phyloP scores from a whole-genome alignment of 768 basidiomycete species.

The Arthromyces matolae region DNA sequence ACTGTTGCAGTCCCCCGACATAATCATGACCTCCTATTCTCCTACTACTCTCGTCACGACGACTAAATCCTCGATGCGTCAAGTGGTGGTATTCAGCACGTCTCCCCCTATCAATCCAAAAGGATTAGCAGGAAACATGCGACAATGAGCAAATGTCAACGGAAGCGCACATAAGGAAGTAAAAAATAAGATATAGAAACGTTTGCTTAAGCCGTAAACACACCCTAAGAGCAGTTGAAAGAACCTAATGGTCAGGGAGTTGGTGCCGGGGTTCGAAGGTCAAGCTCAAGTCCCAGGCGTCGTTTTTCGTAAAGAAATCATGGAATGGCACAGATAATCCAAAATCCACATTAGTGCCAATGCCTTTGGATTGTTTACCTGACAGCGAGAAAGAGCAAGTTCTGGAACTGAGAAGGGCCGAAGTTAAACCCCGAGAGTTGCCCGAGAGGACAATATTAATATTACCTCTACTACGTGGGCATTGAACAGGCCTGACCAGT shows the following conservation, averaged over 20 bases:
- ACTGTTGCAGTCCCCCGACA: too few relatives aligned
- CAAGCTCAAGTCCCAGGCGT: slow-evolving; percentile 59
- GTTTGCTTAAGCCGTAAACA: slow-evolving; percentile 69
- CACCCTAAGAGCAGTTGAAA: slow-evolving; percentile 63
- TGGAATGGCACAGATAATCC: slow-evolving; percentile 64
- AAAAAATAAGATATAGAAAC: slow-evolving; percentile 70
- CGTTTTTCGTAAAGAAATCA: slow-evolving; percentile 73
- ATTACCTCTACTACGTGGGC: too few relatives aligned
- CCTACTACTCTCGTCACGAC: too few relatives aligned
- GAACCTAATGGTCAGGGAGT: slow-evolving; percentile 60
- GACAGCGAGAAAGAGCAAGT: slow-evolving; percentile 63
- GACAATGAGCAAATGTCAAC: too few relatives aligned
- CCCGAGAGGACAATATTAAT: too few relatives aligned
- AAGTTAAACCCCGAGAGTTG: slow-evolving; percentile 69
- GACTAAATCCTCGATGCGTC: too few relatives aligned
- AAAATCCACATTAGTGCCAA: neutral
- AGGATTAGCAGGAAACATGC: too few relatives aligned
- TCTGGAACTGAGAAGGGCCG: slow-evolving; percentile 74
- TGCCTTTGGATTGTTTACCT: neutral
- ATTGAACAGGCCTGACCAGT: too few relatives aligned
- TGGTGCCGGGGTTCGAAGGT: slow-evolving; percentile 50
- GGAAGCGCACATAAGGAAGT: slow-evolving; percentile 59
- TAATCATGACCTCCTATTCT: too few relatives aligned
- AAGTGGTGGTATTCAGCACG: slow-evolving; percentile 74
- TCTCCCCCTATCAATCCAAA: slow-evolving; percentile 61